Conservation (phyloP, 1,139 yeast species). For the Scheffersomyces illinoinensis region DNA sequence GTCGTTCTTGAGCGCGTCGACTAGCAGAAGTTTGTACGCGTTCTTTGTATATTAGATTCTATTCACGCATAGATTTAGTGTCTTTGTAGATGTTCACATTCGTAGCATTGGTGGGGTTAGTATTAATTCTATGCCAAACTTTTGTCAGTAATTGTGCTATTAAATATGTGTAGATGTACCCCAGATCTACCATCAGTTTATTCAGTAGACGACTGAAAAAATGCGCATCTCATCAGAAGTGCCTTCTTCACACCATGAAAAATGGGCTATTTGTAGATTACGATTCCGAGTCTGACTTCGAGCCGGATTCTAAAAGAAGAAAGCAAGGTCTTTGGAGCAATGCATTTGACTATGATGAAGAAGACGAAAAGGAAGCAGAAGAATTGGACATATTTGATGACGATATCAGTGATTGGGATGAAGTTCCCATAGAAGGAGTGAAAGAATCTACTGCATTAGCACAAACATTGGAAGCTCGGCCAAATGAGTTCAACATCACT, state of each 20-base stretch:
- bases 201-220: background rate
- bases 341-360: background rate
- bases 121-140: too few species aligned
- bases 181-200: background rate
- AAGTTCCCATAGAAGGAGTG: constrained; percentile 13
- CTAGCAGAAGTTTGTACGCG: background rate
- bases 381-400: constrained; percentile 6
- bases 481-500: constrained; percentile 4
- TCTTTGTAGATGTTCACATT: background rate
- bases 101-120: background rate
- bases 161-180: background rate
- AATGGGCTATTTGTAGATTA: constrained; percentile 7
- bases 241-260: constrained; percentile 3
- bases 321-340: constrained; percentile 1
- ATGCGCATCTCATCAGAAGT: background rate
- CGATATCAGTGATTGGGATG: constrained; percentile 23
- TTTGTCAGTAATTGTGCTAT: background rate
- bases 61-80: background rate
- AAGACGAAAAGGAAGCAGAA: constrained; percentile 2
- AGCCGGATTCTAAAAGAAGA: constrained; percentile 2
- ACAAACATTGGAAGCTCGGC: background rate
- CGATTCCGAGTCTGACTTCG: constrained; percentile 7
- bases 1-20: background rate
- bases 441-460: background rate
- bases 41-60: background rate